Percentiles rank a stretch among this genome's conserved stretches.
Conservation (phyloP, 441 rosid species). For the Gossypium gossypioides region DNA sequence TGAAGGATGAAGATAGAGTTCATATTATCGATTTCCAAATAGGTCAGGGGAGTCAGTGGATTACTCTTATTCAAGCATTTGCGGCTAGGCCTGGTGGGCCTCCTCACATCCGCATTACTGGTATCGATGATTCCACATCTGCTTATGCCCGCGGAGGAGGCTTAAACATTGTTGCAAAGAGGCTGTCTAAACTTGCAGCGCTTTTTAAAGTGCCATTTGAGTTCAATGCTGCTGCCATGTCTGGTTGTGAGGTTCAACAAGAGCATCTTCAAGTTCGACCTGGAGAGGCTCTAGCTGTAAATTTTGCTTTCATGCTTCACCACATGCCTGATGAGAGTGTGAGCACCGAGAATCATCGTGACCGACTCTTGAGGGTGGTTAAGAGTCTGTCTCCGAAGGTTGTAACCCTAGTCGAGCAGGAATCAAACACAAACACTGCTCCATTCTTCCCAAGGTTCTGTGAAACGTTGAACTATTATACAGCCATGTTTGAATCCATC, state of each 20-base stretch:
- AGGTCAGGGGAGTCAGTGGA: slow-evolving; percentile 78
- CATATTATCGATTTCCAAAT: slow-evolving; percentile 78
- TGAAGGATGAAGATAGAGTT: slow-evolving; percentile 69
- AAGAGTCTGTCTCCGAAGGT: slow-evolving; percentile 65
- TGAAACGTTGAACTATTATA: slow-evolving; percentile 62
- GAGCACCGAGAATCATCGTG: slow-evolving; percentile 68
- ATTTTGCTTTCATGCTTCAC: slow-evolving; percentile 78
- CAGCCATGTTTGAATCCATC: slow-evolving; percentile 80
- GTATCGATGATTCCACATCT: slow-evolving; percentile 55
- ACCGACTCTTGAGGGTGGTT: slow-evolving; percentile 59
- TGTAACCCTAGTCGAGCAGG: slow-evolving; percentile 82
- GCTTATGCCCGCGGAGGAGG: slow-evolving; percentile 84
- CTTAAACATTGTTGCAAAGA: slow-evolving; percentile 48
- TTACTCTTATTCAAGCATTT: slow-evolving; percentile 76
- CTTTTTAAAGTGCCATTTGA: slow-evolving; percentile 65
- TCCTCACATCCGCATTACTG: slow-evolving; percentile 67
- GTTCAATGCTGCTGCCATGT: slow-evolving; percentile 44
- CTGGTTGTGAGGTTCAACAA: slow-evolving; percentile 41
- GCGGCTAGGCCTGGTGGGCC: slow-evolving; percentile 92
- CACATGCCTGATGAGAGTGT: slow-evolving; percentile 86
- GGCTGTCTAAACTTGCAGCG: slow-evolving; percentile 54
- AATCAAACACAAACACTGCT: slow-evolving; percentile 79
- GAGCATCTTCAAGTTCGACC: slow-evolving; percentile 35
- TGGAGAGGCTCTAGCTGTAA: slow-evolving; percentile 71
- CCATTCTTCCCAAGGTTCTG: slow-evolving; percentile 69